Conservation (phyloP, 257 asterid species). For the Nicotiana attenuata region DNA sequence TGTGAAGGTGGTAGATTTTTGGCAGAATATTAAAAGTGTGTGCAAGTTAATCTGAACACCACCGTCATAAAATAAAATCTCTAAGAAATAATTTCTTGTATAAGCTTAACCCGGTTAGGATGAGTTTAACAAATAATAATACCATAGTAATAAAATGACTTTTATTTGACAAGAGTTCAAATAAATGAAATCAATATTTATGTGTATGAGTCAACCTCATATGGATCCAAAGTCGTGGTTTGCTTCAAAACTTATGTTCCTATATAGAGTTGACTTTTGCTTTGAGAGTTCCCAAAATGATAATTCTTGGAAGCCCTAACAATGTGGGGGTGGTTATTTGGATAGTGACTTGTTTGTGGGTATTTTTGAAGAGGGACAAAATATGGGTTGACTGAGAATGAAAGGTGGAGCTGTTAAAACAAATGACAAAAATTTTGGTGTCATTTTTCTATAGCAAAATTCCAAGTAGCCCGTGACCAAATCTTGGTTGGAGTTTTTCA, state of each 20-base stretch:
- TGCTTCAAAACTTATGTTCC: slow-evolving; percentile 16
- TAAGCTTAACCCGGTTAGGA: background rate
- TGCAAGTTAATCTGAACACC: too few relatives aligned
- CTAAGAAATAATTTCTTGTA: background rate
- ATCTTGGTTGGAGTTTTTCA: slow-evolving; percentile 29
- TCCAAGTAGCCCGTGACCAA: slow-evolving; percentile 30
- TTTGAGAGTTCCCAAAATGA: slow-evolving; percentile 26
- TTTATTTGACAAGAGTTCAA: background rate
- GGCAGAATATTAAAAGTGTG: too few relatives aligned
- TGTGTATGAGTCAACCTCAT: background rate
- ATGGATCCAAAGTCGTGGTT: slow-evolving; percentile 15
- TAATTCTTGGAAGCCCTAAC: background rate
- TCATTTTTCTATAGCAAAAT: slow-evolving; percentile 14
- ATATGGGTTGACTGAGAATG: slow-evolving; percentile 17
- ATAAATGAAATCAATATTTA: background rate
- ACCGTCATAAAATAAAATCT: too few relatives aligned
- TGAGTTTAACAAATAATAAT: too few relatives aligned
- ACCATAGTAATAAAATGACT: too few relatives aligned
- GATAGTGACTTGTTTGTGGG: background rate
- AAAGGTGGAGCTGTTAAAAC: slow-evolving; percentile 18
- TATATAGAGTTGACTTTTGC: slow-evolving; percentile 46
- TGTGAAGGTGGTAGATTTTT: too few relatives aligned
- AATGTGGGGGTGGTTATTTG: slow-evolving; percentile 12
- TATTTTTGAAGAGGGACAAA: slow-evolving; percentile 26
- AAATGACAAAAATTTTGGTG: slow-evolving; percentile 9